Evolutionary conservation across 305 asterid species (phyloP), one percentile per base, ranked within the genome.

Genomic region (Salvia sclarea): DNA sequence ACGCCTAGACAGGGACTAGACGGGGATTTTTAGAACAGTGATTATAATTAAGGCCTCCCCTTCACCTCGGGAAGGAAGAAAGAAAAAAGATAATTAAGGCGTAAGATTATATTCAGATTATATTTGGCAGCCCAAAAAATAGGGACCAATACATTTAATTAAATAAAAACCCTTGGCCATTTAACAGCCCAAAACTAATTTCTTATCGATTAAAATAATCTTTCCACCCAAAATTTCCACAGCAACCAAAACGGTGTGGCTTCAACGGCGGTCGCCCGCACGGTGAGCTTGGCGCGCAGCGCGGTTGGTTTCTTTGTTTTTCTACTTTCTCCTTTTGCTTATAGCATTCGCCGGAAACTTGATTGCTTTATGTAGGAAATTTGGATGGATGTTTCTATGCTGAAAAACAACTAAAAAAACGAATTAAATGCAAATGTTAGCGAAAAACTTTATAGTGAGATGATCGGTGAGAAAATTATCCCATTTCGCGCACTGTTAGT

Each of bases 241-340:
- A 21, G 22, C 53, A 21, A 40, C 49, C 16, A 9, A 58, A 35
- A 4, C 53, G 52, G 33, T 13, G 66, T 3, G 14, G 12, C 38
- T 61, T 40, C 66, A 40, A 41, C 52, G 66, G 38, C 66, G 52
- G 52, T 21, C 37, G 52, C 13, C 50, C 22, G 16, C 5, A 35
- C 48, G 30, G 47, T 2, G 38, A 61, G 66, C 37, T 61, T 61
- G 38, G 53, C 53, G 31, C 48, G 37, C 17, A 12, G 47, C 30
- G 28, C 24, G 2, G 33, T 43, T 22, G 53, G 22, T 22, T 41
- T 38, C 38, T 41, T 37, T 38, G 8, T n/a, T 40, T 56, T 6
- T 6, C 66, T 22, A 21, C 21, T 18, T 12, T 41, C 9, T 3
- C 21, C 20, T 38, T 37, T 6, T 21, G 10, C 8, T 35, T 9